Evolutionary conservation across 345 rosid genomes (phyloP), one percentile per base, ranked within the genome.

Genomic region (Citrus medica): DNA sequence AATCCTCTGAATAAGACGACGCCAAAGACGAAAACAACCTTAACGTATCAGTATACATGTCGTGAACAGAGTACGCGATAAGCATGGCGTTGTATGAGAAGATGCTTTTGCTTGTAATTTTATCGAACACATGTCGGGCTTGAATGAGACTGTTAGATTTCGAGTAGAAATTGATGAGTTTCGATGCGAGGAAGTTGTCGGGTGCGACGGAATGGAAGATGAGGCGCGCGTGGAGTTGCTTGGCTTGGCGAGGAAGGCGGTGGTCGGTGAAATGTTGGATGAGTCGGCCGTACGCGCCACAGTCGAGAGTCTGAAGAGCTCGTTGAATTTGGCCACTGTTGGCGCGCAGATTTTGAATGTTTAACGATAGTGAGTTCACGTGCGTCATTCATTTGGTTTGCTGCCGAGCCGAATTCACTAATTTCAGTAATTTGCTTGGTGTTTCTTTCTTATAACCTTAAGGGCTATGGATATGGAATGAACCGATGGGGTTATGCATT

Each of bases 181-280:
- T 90, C 1, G 98, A 89, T 8, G 92, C 97, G 7, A 95, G 94
- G 84, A 82, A 95, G 86, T 93, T 93, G 62, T 81, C 90, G 16
- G 90, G 93, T 2, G 81, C 62, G 75, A 90, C 70, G 13, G 97
- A 88, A 73, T 27, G 78, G 56, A 83, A 79, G 9, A 90, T 58
- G 9, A 95, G 87, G 9, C 93, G 95, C 1, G 95, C 90, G 71
- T 95, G 97, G 77, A 95, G 93, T 82, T 95, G 98, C 81, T 86
- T 87, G 46, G 83, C 91, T 77, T 91, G 98, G 66, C 81, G 86
- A 85, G 88, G 89, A 79, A 90, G 92, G 37, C 67, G 80, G 42
- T 73, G 74, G 60, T 90, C 85, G 71, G 90, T 79, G 71, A 87
- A 92, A 71, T 85, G 82, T 73, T 91, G 91, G 79, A 95, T 82